Evolutionary conservation across 1,284 basidiomycete genomes (phyloP).

Genomic region (Tylopilus sp.): DNA sequence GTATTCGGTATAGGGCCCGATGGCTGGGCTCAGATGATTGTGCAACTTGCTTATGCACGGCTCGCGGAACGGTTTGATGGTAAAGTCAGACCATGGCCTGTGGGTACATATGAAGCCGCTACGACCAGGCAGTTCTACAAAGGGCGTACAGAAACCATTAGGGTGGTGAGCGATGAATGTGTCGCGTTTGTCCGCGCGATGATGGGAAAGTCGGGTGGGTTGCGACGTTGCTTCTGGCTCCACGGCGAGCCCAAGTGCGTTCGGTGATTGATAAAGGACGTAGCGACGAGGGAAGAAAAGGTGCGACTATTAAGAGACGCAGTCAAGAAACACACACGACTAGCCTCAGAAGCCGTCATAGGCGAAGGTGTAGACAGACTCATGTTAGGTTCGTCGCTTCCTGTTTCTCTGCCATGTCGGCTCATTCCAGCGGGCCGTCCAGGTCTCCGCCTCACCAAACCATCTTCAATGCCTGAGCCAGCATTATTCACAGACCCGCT

Average conservation of each 20-base stretch:
- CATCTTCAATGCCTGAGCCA: slow-evolving; percentile 60
- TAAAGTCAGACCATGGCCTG: slow-evolving; percentile 35
- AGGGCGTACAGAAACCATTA: slow-evolving; percentile 85
- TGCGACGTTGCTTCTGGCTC: background rate
- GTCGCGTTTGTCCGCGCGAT: slow-evolving; percentile 75
- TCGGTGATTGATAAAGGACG: background rate
- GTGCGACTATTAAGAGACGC: slow-evolving; percentile 63
- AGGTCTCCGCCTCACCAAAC: slow-evolving; percentile 68
- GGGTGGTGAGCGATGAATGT: slow-evolving; percentile 70
- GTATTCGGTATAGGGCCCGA: slow-evolving; percentile 81
- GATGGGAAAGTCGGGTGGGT: slow-evolving; percentile 46
- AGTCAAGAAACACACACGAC: slow-evolving; percentile 62
- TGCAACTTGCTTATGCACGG: slow-evolving; percentile 82
- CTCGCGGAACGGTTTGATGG: slow-evolving; percentile 39
- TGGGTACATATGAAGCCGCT: slow-evolving; percentile 87
- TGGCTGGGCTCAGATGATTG: slow-evolving; percentile 88
- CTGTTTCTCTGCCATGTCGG: background rate
- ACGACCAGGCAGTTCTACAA: slow-evolving; percentile 81
- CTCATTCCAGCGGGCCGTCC: background rate
- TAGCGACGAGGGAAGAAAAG: slow-evolving; percentile 41
- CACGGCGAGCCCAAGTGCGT: background rate
- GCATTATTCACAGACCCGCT: slow-evolving; percentile 72
- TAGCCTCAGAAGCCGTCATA: slow-evolving; percentile 68
- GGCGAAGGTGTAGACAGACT: slow-evolving; percentile 83
- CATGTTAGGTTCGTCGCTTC: slow-evolving; percentile 57